Conservation (phyloP, 352 stramenopile genomes). For the Pythium brachiatum region DNA sequence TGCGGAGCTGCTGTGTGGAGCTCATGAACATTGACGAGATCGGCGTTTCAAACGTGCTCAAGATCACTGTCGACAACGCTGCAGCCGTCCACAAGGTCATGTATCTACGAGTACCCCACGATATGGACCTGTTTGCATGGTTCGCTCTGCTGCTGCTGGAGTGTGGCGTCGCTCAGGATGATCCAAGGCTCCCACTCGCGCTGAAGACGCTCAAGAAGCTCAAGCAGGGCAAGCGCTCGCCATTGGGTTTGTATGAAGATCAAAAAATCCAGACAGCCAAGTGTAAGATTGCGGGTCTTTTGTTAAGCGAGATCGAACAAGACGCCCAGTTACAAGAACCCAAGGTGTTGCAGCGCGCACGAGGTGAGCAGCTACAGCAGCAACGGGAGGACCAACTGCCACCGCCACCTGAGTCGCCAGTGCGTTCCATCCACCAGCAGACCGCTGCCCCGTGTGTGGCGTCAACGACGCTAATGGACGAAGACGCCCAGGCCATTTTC, state of each 20-base stretch:
- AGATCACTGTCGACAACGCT: constrained; percentile 25
- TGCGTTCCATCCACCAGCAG: not conserved
- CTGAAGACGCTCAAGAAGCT: constrained; percentile 22
- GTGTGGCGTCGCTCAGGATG: constrained; percentile 45
- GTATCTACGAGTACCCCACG: constrained; percentile 41
- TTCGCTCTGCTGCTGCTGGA: constrained; percentile 56
- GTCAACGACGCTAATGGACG: constrained; percentile 5
- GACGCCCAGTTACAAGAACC: constrained; percentile 21
- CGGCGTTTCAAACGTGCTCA: constrained; percentile 40
- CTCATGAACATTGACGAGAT: constrained; percentile 41
- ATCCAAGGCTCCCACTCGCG: constrained; percentile 36
- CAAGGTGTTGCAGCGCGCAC: constrained; percentile 12
- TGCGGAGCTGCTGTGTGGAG: constrained; percentile 51
- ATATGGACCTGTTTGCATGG: constrained; percentile 53
- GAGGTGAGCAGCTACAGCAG: constrained; percentile 7
- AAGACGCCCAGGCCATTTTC: constrained; percentile 36
- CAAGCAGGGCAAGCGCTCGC: constrained; percentile 17
- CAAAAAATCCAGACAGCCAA: constrained; percentile 32
- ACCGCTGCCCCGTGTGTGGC: not conserved
- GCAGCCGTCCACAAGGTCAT: constrained; percentile 18
- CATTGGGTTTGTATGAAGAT: constrained; percentile 25
- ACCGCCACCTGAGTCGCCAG: constrained; percentile 7
- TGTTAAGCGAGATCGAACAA: constrained; percentile 46
- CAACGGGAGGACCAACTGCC: constrained; percentile 7
- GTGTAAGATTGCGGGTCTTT: constrained; percentile 35